These are phyloP conservation scores for Sicyos baderoa DNA, from an alignment of 306 rosid species.

Conservation along the genomic window DNA sequence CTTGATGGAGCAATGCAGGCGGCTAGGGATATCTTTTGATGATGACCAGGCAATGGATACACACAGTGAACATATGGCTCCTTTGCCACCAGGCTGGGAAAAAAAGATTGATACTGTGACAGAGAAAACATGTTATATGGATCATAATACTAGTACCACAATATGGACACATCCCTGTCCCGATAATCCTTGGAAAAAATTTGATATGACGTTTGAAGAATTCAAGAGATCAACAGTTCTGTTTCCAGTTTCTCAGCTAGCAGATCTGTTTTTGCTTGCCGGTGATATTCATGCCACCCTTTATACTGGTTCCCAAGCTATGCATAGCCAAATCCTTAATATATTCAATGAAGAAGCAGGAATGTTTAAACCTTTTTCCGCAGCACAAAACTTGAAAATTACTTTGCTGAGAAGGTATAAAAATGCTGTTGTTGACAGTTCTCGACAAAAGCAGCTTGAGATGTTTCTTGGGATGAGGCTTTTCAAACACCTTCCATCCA, in stretches of 20 bases:
- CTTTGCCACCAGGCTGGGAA: slow-evolving; percentile 99
- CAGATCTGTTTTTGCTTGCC: slow-evolving; percentile 91
- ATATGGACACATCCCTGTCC: slow-evolving; percentile 99
- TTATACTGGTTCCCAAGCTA: slow-evolving; percentile 96
- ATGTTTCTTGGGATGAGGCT: slow-evolving; percentile 94
- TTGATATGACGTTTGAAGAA: slow-evolving; percentile 95
- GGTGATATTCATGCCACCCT: slow-evolving; percentile 98
- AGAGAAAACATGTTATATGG: slow-evolving; percentile 78
- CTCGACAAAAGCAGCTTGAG: slow-evolving; percentile 95
- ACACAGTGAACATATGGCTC: slow-evolving; percentile 75
- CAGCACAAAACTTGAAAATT: slow-evolving; percentile 91
- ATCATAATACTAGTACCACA: slow-evolving; percentile 94
- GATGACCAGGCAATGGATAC: slow-evolving; percentile 53
- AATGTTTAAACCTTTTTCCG: slow-evolving; percentile 87
- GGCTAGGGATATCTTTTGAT: slow-evolving; percentile 88
- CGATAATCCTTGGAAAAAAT: slow-evolving; percentile 97
- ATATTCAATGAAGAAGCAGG: slow-evolving; percentile 92
- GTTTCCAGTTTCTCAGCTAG: slow-evolving; percentile 80
- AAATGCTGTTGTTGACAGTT: slow-evolving; percentile 90
- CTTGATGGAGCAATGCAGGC: slow-evolving; percentile 94
- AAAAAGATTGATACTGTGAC: slow-evolving; percentile 90
- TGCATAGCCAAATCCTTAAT: slow-evolving; percentile 99
- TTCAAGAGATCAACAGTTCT: slow-evolving; percentile 84
- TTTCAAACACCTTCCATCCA: slow-evolving; percentile 97
- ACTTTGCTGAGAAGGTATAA: slow-evolving; percentile 91